A percentile compares a stretch with the other conserved stretches of the same genome.
These are phyloP conservation scores for Fusarium sterilihyphosum DNA, from an alignment of 2,329 filamentous ascomycete species.

Conservation along the genomic window DNA sequence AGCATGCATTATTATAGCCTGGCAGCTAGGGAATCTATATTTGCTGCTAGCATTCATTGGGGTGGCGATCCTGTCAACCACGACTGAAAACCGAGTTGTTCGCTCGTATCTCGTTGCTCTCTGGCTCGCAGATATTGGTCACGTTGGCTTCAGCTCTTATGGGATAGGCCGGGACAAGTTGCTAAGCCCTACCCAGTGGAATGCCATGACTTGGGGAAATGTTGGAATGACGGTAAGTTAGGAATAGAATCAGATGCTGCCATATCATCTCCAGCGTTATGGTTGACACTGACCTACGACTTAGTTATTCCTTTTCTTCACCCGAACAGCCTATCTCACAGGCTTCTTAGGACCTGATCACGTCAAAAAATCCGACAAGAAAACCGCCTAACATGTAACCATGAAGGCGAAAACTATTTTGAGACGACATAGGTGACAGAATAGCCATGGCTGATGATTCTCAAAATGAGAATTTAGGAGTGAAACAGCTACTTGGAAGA, in stretches of 20 bases:
- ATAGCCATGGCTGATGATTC: neutral
- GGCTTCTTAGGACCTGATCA: slow-evolving; percentile 67
- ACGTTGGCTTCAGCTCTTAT: slow-evolving; percentile 69
- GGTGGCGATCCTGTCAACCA: slow-evolving; percentile 70
- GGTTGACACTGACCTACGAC: neutral
- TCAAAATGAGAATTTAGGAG: neutral
- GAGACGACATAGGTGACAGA: neutral
- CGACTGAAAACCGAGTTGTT: slow-evolving; percentile 72
- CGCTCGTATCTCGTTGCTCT: slow-evolving; percentile 73
- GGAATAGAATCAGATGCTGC: neutral
- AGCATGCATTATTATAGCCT: slow-evolving; percentile 67
- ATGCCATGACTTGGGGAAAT: slow-evolving; percentile 78
- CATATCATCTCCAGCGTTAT: neutral
- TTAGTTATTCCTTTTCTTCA: slow-evolving; percentile 64
- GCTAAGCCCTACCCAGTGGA: slow-evolving; percentile 68
- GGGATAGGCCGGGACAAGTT: slow-evolving; percentile 66
- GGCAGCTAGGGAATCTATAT: slow-evolving; percentile 77
- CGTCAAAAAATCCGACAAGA: slow-evolving; percentile 37
- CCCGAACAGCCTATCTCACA: slow-evolving; percentile 65
- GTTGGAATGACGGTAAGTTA: slow-evolving; percentile 70
- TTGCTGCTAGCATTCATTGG: slow-evolving; percentile 72
- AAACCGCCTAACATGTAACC: slow-evolving; percentile 32
- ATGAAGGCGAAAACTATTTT: neutral
- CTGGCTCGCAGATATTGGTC: slow-evolving; percentile 73
- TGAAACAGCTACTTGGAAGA: neutral